Conservation (phyloP, 805 yeast genomes). For the Candida arabinofermentans region DNA sequence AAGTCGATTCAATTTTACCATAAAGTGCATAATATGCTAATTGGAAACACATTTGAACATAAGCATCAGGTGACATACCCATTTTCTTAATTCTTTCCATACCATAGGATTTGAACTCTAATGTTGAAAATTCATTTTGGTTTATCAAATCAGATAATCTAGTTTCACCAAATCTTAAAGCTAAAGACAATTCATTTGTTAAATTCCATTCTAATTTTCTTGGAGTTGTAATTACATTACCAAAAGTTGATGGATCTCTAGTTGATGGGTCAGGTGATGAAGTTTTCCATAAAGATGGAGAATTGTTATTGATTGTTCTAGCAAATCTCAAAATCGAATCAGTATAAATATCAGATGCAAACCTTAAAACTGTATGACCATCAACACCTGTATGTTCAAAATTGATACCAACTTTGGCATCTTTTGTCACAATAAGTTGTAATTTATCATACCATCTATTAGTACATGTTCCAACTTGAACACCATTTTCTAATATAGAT, state of each 20-base stretch:
- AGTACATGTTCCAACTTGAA: constrained; percentile 91
- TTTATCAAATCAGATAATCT: constrained; percentile 80
- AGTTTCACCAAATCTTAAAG: constrained; percentile 88
- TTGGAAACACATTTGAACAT: constrained; percentile 90
- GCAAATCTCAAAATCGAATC: constrained; percentile 89
- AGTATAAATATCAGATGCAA: constrained; percentile 86
- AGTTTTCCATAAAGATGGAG: constrained; percentile 68
- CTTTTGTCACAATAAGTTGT: constrained; percentile 80
- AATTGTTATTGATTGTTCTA: constrained; percentile 67
- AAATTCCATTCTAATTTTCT: constrained; percentile 86
- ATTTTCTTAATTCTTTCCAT: constrained; percentile 73
- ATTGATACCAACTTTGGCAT: constrained; percentile 90
- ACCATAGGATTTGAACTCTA: constrained; percentile 73
- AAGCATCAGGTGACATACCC: constrained; percentile 92
- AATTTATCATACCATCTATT: constrained; percentile 90
- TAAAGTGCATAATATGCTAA: constrained; percentile 88
- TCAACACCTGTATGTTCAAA: constrained; percentile 95
- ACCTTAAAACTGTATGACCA: constrained; percentile 88
- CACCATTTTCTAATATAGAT: constrained; percentile 72
- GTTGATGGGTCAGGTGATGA: constrained; percentile 44
- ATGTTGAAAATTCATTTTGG: constrained; percentile 80
- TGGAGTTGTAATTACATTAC: constrained; percentile 63
- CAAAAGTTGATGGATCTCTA: constrained; percentile 39
- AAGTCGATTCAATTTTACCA: constrained; percentile 90
- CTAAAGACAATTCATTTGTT: constrained; percentile 70